Percentiles rank a stretch among this genome's conserved stretches.
phyloP scores from a whole-genome alignment of 768 basidiomycete genomes.

The Pleurotus giganteus region DNA sequence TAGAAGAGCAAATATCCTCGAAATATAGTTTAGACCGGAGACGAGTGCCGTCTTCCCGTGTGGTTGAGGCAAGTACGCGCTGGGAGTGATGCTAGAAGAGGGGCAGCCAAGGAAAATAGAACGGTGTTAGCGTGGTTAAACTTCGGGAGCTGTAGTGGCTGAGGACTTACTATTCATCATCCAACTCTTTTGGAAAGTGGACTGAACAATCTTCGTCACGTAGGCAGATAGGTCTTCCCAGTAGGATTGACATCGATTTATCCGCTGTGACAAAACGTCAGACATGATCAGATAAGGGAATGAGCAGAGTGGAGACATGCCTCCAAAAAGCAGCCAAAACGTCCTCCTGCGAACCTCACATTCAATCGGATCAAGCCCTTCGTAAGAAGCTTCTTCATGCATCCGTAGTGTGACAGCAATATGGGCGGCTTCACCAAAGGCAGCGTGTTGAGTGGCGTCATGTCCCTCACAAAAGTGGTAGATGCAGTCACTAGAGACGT shows the following conservation, averaged over 20 bases:
- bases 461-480: conserved; percentile 91
- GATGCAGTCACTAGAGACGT: conserved; percentile 60
- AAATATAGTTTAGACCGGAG: conserved; percentile 84
- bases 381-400: conserved; percentile 85
- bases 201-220: conserved; percentile 90
- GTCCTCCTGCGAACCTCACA: conserved; percentile 81
- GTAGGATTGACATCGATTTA: conserved; percentile 84
- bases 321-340: conserved; percentile 90
- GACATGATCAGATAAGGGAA: conserved; percentile 11
- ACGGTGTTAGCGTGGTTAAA: conserved; percentile 22
- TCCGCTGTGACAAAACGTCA: conserved; percentile 52
- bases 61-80: conserved; percentile 83
- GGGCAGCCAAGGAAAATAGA: conserved; percentile 12
- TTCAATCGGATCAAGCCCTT: conserved; percentile 82
- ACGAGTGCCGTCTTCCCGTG: conserved; percentile 82
- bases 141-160: conserved; percentile 22
- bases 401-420: conserved; percentile 80
- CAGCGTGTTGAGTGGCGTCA: conserved; percentile 83
- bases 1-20: conserved; percentile 80
- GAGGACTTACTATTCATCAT: conserved; percentile 80
- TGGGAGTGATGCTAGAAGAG: conserved; percentile 70
- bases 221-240: conserved; percentile 82
- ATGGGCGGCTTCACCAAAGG: conserved; percentile 84
- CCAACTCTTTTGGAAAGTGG: conserved; percentile 84
- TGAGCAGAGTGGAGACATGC: conserved; percentile 35